Base-by-base conservation (phyloP, 176 grass and related monocot genomes). In the Areca catechu region DNA sequence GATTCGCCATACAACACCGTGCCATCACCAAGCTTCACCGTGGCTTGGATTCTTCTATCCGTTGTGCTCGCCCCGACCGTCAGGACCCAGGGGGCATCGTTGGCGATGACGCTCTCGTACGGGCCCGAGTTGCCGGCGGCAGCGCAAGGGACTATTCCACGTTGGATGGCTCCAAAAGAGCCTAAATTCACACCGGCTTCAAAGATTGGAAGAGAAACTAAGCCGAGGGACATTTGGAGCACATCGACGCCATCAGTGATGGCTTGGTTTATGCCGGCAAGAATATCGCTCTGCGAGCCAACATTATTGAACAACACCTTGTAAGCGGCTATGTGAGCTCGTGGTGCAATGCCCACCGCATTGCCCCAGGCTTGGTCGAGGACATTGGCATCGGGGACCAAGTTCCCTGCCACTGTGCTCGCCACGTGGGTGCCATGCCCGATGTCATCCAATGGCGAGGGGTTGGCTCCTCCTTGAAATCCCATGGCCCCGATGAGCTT, bases 11-110 rank as follows among this genome's bases (percentile, higher is more conserved):
- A 0, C 16, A 69, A 7, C 1, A 24, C 28, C 15, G 29, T 43
- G 7, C 66, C 66, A 19, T 69, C 24, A 10, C 34, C 34, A 16
- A 69, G 51, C 19, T 54, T 47, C 15, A 69, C 30, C 12, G 3
- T 49, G 1, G 53, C 66, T 16, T 0, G 7, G 20, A 58, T 56
- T 14, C 20, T 37, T 5, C 66, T 29, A 48, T 69, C 53, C 19
- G 53, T 54, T 3, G 53, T 20, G 53, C 5, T 15, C 18, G 53
- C 53, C 7, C 53, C 53, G 19, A 54, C 53, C 19, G 53, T 54
- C 19, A 54, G 7, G 18, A 54, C 20, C 53, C 53, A 54, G 5
- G 53, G 53, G 53, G 53, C 53, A 54, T 54, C 53, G 20, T 54
- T 54, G 20, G 18, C 18, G 18, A 54, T 22, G 3, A 54, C 20